phyloP scores from a whole-genome alignment of 371 early-diverging fungal genomes.

The Gilbertella persicaria region DNA sequence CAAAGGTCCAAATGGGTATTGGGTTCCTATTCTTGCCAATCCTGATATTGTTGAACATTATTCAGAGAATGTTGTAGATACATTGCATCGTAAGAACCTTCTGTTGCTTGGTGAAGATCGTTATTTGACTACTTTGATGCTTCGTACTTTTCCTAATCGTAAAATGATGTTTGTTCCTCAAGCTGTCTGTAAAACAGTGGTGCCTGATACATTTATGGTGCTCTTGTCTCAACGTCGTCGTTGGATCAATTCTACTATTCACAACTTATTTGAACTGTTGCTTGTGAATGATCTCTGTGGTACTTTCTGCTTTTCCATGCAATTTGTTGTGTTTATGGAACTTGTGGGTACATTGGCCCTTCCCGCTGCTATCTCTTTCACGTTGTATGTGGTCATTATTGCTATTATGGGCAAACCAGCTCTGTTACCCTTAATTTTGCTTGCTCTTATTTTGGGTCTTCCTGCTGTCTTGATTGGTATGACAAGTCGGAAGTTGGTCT shows the following conservation, averaged over 20 bases:
- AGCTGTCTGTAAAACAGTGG: slow-evolving; percentile 96
- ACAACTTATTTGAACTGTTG: slow-evolving; percentile 95
- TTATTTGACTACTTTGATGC: slow-evolving; percentile 98
- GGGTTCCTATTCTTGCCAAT: slow-evolving; percentile 90
- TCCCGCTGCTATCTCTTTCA: slow-evolving; percentile 96
- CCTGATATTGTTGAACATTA: slow-evolving; percentile 96
- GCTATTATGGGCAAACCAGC: slow-evolving; percentile 58
- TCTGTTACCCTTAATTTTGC: slow-evolving; percentile 75
- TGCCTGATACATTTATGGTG: slow-evolving; percentile 93
- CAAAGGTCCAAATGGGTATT: slow-evolving; percentile 74
- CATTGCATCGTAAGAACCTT: slow-evolving; percentile 98
- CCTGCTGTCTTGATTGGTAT: slow-evolving; percentile 94
- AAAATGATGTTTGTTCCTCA: slow-evolving; percentile 97
- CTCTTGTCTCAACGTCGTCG: slow-evolving; percentile 97
- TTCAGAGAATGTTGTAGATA: slow-evolving; percentile 95
- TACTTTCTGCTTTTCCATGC: slow-evolving; percentile 99
- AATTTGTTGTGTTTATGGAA: slow-evolving; percentile 98
- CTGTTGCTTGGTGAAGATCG: slow-evolving; percentile 98
- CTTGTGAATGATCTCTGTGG: slow-evolving; percentile 97
- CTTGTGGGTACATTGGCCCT: slow-evolving; percentile 96
- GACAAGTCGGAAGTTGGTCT: slow-evolving; percentile 88
- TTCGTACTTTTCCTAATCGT: slow-evolving; percentile 94
- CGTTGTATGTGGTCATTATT: slow-evolving; percentile 78
- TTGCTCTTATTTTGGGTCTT: slow-evolving; percentile 85
- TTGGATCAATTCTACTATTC: slow-evolving; percentile 99